Evolutionary conservation across 1,139 yeast genomes (phyloP).

Genomic region (Suhomyces panamericanus): DNA sequence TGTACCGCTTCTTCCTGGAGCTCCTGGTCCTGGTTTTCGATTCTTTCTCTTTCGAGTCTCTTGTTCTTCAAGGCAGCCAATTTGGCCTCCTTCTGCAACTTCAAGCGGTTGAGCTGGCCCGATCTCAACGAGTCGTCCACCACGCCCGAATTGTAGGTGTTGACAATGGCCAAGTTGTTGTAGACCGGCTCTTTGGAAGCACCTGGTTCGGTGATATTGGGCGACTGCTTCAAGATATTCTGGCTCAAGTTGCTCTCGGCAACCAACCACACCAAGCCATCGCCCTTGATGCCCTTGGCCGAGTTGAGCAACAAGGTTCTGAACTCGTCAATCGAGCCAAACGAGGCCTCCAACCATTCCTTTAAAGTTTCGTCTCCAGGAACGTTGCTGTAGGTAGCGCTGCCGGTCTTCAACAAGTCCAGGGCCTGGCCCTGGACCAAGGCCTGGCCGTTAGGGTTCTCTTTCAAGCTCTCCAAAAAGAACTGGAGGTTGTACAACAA

Average conservation of each 20-base stretch:
- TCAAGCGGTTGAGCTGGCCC: constrained; percentile 47
- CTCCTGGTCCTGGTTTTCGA: constrained; percentile 16
- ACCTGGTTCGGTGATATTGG: constrained; percentile 20
- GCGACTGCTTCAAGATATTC: constrained; percentile 23
- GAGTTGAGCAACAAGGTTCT: constrained; percentile 62
- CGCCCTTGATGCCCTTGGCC: constrained; percentile 66
- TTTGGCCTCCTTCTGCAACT: constrained; percentile 37
- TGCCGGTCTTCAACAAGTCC: constrained; percentile 48
- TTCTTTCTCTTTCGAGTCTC: constrained; percentile 19
- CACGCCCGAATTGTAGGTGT: constrained; percentile 75
- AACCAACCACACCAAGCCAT: constrained; percentile 75
- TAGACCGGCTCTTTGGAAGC: constrained; percentile 32
- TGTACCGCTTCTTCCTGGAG: constrained; percentile 9
- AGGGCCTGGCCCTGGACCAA: constrained; percentile 23
- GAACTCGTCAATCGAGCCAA: constrained; percentile 70
- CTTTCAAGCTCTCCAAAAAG: constrained; percentile 54
- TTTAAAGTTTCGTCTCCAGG: constrained; percentile 42
- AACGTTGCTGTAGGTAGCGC: constrained; percentile 30
- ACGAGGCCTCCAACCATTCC: constrained; percentile 52
- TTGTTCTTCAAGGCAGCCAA: constrained; percentile 27
- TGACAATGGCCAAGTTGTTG: constrained; percentile 58
- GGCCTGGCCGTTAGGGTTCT: constrained; percentile 14
- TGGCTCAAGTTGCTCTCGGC: constrained; percentile 51
- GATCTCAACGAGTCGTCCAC: constrained; percentile 57
- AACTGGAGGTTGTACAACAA: constrained; percentile 60